Evolutionary conservation across 2,329 filamentous ascomycete genomes (phyloP).

Genomic region (Ophiostoma perfectum): DNA sequence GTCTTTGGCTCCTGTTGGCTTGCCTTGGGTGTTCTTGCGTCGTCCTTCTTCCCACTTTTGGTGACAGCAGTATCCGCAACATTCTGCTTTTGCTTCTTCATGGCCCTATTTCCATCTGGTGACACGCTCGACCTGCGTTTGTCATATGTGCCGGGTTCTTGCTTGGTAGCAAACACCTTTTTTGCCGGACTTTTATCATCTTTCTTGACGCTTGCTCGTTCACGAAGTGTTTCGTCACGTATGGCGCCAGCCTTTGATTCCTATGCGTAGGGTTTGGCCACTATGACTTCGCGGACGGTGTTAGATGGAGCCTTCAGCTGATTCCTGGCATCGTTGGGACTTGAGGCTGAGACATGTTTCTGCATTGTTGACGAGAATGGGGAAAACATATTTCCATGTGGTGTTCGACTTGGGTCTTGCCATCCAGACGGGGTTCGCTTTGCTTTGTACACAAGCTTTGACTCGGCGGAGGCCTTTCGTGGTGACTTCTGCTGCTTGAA

Average conservation of each 20-base stretch:
- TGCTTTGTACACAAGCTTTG: not conserved
- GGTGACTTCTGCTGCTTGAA: too few relatives aligned
- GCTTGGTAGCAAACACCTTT: not conserved
- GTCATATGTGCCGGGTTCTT: not conserved
- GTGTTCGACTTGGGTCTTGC: too few relatives aligned
- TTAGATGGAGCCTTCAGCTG: not conserved
- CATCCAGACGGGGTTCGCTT: not conserved
- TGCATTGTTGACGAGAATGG: not conserved
- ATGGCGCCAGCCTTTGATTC: not conserved
- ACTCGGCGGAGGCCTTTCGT: too few relatives aligned
- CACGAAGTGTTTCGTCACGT: not conserved
- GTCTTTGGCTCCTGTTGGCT: too few relatives aligned
- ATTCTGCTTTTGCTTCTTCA: not conserved
- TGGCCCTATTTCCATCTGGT: not conserved
- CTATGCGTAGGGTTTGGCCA: not conserved
- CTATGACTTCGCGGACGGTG: not conserved
- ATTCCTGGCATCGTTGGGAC: not conserved
- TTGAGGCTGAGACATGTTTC: not conserved
- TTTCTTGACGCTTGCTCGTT: not conserved
- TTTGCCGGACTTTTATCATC: not conserved
- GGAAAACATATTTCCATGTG: too few relatives aligned
- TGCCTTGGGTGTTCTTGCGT: not conserved
- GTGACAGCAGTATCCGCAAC: not conserved
- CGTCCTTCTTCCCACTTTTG: not conserved
- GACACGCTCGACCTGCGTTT: not conserved